phyloP scores from a whole-genome alignment of 139 green algal genomes.

The Mesotaenium endlicherianum region DNA sequence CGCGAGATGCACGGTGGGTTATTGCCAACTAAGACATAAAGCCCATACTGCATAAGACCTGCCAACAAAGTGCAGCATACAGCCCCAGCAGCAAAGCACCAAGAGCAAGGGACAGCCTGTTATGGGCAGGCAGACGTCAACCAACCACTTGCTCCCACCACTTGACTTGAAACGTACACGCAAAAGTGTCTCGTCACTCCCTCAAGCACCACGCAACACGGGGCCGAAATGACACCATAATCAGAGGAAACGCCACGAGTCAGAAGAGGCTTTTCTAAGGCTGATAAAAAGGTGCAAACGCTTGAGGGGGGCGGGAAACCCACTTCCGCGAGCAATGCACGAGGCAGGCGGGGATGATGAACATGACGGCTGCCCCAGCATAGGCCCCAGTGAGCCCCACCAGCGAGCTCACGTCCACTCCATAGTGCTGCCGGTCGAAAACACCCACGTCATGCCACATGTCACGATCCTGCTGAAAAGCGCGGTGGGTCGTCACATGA shows the following conservation, averaged over 20 bases:
- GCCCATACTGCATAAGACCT: background rate
- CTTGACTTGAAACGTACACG: background rate
- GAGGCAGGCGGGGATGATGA: conserved; percentile 53
- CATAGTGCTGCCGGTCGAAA: background rate
- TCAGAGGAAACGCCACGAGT: background rate
- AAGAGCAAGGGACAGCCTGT: too few relatives aligned
- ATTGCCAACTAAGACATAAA: conserved; percentile 12
- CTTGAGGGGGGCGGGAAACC: background rate
- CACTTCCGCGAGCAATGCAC: conserved; percentile 38
- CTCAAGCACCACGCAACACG: background rate
- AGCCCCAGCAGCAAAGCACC: background rate
- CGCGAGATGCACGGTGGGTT: conserved; percentile 1
- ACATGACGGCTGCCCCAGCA: conserved; percentile 48
- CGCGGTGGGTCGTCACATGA: too few relatives aligned
- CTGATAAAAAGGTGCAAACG: background rate
- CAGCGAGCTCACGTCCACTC: conserved; percentile 36
- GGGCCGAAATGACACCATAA: conserved; percentile 1
- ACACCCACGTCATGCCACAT: too few relatives aligned
- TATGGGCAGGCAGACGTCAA: too few relatives aligned
- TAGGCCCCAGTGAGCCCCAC: conserved; percentile 46
- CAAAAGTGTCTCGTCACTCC: background rate
- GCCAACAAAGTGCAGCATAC: conserved; percentile 13
- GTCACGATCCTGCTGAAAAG: too few relatives aligned
- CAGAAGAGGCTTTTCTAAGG: background rate
- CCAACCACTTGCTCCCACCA: background rate